These are phyloP conservation scores for Catenaria anguillulae DNA, from an alignment of 371 early-diverging fungal species.

Conservation along the genomic window DNA sequence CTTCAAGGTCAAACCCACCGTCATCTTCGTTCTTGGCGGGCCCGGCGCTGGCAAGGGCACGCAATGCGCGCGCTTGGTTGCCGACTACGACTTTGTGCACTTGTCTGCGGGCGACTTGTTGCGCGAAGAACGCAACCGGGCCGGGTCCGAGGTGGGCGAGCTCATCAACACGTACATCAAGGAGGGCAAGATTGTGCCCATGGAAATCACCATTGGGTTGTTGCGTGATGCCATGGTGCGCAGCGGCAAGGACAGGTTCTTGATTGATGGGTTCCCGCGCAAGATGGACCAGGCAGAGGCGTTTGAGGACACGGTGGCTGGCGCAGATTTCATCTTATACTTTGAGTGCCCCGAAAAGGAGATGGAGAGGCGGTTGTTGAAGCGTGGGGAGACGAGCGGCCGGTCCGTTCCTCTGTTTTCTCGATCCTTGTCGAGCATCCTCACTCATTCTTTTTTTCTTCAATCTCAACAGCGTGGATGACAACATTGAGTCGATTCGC, in stretches of 20 bases:
- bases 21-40: conserved; percentile 68
- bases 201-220: conserved; percentile 82
- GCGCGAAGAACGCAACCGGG: conserved; percentile 73
- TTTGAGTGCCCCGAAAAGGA: conserved; percentile 86
- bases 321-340: conserved; percentile 57
- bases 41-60: conserved; percentile 58
- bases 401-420: too few relatives aligned
- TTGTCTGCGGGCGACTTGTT: conserved; percentile 92
- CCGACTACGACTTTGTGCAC: conserved; percentile 85
- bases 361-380: conserved; percentile 70
- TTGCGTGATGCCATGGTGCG: conserved; percentile 72
- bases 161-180: conserved; percentile 75
- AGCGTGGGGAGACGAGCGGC: conserved; percentile 83
- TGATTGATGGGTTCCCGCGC: conserved; percentile 91
- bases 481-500: conserved; percentile 86
- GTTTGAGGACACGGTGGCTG: conserved; percentile 74
- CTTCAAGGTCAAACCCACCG: conserved; percentile 18
- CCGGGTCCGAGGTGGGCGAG: conserved; percentile 73
- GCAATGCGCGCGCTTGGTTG: conserved; percentile 55
- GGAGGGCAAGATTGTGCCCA: conserved; percentile 89
- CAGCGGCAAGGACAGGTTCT: conserved; percentile 48
- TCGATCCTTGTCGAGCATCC: too few relatives aligned
- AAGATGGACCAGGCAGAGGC: conserved; percentile 82
- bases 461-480: too few relatives aligned
- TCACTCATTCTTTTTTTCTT: too few relatives aligned